Evolutionary conservation across 257 asterid genomes (phyloP), one percentile per base, ranked within the genome.

Genomic region (Gynochthodes officinalis): DNA sequence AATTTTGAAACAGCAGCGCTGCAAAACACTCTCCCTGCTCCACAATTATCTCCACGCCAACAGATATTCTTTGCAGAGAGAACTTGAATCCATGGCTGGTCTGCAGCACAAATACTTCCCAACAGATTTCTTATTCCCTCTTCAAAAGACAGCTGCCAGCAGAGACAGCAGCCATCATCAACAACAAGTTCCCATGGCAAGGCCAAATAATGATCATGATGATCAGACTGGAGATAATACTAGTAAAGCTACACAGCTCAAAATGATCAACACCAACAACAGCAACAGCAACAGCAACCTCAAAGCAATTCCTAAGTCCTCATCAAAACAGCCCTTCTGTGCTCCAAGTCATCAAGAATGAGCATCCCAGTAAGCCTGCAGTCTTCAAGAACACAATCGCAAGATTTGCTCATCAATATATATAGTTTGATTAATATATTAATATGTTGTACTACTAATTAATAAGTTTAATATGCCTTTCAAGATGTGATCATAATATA

Each of bases 41-140:
- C 46, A 42, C 46, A 42, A 8, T 3, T 4, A 4, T 5, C 46
- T 42, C 12, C 7, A 1, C 8, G 11, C 46, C 46, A 42, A 42
- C 12, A 42, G 7, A 42, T 4, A 42, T 2, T 37, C 3, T 37
- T 7, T 7, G 7, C 42, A 2, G 11, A 9, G 55, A 27, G 11
- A 27, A 70, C 23, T 42, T 42, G 48, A 42, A 68, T 80, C 57
- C 78, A 84, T 84, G 88, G 88, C 88, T 43, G 88, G 88, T 4
- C 84, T 84, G 35, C 82, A 84, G 74, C 81, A 84, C 86, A 81
- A 79, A 5, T 84, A 76, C 73, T 84, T 84, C 74, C 88, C 88
- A 28, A 84, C 88, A 16, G 86, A 81, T 72, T 81, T 84, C 79
- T 74, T 81, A 44, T 77, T 77, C 32, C 88, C 88, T 70, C 72